phyloP scores from a whole-genome alignment of 2,329 filamentous ascomycete species.

The Colletotrichum echinochloae region DNA sequence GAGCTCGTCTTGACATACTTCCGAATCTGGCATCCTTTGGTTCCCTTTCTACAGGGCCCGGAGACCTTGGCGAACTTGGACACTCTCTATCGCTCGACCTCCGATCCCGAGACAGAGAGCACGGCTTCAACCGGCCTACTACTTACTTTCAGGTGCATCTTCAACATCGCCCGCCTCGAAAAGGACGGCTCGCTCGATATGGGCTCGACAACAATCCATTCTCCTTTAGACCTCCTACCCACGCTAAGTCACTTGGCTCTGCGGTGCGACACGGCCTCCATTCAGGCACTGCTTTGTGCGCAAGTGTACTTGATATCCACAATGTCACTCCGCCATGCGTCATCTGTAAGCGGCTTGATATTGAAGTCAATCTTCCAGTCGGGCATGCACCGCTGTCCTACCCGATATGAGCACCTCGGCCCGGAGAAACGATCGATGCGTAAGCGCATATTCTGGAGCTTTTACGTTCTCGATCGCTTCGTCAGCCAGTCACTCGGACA shows the following conservation, averaged over 20 bases:
- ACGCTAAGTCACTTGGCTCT: constrained; percentile 52
- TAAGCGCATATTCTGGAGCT: constrained; percentile 56
- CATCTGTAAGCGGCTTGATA: constrained; percentile 60
- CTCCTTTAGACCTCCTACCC: constrained; percentile 45
- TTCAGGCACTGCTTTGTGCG: constrained; percentile 61
- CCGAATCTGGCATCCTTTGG: constrained; percentile 63
- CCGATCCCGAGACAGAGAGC: neutral
- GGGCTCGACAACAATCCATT: constrained; percentile 17
- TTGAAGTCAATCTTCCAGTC: constrained; percentile 61
- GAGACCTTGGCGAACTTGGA: constrained; percentile 60
- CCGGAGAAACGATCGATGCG: constrained; percentile 48
- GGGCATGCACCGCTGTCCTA: constrained; percentile 64
- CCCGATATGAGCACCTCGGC: constrained; percentile 60
- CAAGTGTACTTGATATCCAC: constrained; percentile 61
- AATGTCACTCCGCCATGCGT: constrained; percentile 62
- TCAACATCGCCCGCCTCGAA: constrained; percentile 57
- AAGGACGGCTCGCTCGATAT: constrained; percentile 46
- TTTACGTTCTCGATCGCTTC: constrained; percentile 53
- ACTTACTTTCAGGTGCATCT: constrained; percentile 62
- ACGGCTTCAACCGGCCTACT: constrained; percentile 46
- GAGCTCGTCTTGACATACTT: constrained; percentile 62
- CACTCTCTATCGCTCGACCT: constrained; percentile 9
- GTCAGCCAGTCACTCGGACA: constrained; percentile 52
- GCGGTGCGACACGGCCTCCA: constrained; percentile 57
- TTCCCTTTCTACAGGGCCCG: constrained; percentile 64